Evolutionary conservation across 2,329 filamentous ascomycete genomes (phyloP), one percentile per base, ranked within the genome.

Genomic region (Grosmannia clavigera): DNA sequence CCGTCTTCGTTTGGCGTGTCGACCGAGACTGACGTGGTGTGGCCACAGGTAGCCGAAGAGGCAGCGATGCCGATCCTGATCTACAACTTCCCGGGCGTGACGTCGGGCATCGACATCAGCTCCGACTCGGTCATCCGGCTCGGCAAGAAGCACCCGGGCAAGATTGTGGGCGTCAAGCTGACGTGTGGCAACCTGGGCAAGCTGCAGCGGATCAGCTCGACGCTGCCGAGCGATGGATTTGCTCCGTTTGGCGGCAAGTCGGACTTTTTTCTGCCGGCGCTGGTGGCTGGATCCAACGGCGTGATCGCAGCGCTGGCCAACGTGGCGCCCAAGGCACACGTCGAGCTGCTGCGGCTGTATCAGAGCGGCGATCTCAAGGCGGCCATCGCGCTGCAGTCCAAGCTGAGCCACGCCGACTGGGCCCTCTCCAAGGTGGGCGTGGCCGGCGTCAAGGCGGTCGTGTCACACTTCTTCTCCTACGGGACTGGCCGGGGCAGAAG

Each of bases 111-210:
- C 56, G 79, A 82, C 61, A 71, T 81, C 62, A 74, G 73, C 65
- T 81, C 77, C 9, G 78, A 81, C 63, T 70, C 71, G 55, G 73
- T 81, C 63, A 73, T 76, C 58, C 70, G 75, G 58, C 69, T 81
- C 48, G 71, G 77, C 16, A 67, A 75, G 46, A 38, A 59, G n/a
- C 75, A 81, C 64, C 73, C 75, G n/a, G 58, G 29, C 51, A 78
- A 79, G 64, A 79, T 82, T 60, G 76, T 81, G 29, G 79, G 79
- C 48, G 76, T 75, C 67, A 81, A 81, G 66, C 68, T 81, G 58
- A 81, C 79, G 22, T 80, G 77, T 61, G 80, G 79, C 11, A 82
- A 82, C 64, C 82, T 80, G 27, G 81, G 81, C 57, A 84, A 84
- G 69, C 73, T 84, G 62, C 78, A 79, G 66, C 71, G 81, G 65